Percentiles rank a stretch among this genome's conserved stretches.
Conservation (phyloP, 257 asterid species). For the Ehretia macrophylla region DNA sequence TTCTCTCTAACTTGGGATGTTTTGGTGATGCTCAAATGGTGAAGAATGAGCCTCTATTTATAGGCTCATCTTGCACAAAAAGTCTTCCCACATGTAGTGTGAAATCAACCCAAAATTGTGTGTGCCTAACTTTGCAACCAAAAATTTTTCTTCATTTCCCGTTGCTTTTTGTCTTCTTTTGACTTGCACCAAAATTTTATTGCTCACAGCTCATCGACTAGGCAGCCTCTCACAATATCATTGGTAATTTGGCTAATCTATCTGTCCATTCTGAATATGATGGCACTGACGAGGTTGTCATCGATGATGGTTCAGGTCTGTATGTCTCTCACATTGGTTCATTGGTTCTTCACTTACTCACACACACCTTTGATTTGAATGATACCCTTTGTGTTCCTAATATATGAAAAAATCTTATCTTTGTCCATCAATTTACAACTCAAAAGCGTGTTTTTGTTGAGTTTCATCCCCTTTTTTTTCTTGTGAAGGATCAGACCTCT, state of each 20-base stretch:
- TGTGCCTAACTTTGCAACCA: too few species aligned
- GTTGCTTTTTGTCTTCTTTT: too few species aligned
- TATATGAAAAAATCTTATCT: conserved; percentile 9
- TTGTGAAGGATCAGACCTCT: conserved; percentile 2
- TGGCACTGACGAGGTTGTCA: background rate
- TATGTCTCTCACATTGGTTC: background rate
- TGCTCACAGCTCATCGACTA: too few species aligned
- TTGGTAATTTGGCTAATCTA: background rate
- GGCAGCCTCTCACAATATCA: conserved; percentile 1
- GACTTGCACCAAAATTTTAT: too few species aligned
- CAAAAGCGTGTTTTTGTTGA: conserved; percentile 8
- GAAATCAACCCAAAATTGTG: too few species aligned
- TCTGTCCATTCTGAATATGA: conserved; percentile 6
- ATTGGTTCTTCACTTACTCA: background rate
- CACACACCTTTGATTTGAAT: conserved; percentile 1
- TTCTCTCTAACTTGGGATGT: too few species aligned
- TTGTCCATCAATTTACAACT: conserved; percentile 1
- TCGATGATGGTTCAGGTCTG: conserved; percentile 11
- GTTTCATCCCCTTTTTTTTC: conserved; percentile 2
- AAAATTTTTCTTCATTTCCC: too few species aligned
- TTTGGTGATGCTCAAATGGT: too few species aligned
- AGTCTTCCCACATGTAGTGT: too few species aligned
- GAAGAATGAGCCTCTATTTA: too few species aligned
- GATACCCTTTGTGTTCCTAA: conserved; percentile 7
- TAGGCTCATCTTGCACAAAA: too few species aligned